Evolutionary conservation across 2,329 filamentous ascomycete species (phyloP).

Genomic region (Colletotrichum acutatum): DNA sequence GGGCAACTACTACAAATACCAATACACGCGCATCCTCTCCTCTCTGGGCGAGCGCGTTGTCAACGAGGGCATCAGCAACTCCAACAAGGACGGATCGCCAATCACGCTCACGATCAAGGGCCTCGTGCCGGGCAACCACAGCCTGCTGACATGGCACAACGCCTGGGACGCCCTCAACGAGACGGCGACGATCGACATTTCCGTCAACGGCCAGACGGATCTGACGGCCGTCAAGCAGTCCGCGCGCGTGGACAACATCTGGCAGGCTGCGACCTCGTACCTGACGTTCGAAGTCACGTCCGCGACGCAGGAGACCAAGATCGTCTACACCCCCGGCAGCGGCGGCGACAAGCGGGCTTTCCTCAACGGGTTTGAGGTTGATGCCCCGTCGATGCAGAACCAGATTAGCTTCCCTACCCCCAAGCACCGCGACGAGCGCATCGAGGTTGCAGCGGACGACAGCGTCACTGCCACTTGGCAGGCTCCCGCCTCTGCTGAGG

Average conservation of each 20-base stretch:
- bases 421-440: conserved; percentile 43
- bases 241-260: conserved; percentile 45
- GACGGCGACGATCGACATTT: conserved; percentile 40
- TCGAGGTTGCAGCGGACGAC: conserved; percentile 35
- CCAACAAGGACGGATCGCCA: conserved; percentile 37
- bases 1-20: conserved; percentile 42
- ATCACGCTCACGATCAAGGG: conserved; percentile 43
- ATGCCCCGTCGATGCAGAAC: conserved; percentile 38
- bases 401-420: conserved; percentile 44
- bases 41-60: conserved; percentile 44
- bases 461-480: conserved; percentile 39
- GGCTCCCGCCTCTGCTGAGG: conserved; percentile 32
- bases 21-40: conserved; percentile 40
- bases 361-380: conserved; percentile 46
- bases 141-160: conserved; percentile 44
- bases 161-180: conserved; percentile 42
- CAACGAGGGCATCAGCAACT: conserved; percentile 42
- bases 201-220: conserved; percentile 39
- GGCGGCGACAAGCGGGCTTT: conserved; percentile 40
- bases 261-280: conserved; percentile 44
- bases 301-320: conserved; percentile 38
- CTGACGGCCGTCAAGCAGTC: conserved; percentile 35
- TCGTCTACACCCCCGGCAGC: conserved; percentile 38
- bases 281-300: conserved; percentile 39
- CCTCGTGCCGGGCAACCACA: conserved; percentile 42